Conservation (phyloP, 371 early-diverging fungal genomes). For the Mucor plumbeus region DNA sequence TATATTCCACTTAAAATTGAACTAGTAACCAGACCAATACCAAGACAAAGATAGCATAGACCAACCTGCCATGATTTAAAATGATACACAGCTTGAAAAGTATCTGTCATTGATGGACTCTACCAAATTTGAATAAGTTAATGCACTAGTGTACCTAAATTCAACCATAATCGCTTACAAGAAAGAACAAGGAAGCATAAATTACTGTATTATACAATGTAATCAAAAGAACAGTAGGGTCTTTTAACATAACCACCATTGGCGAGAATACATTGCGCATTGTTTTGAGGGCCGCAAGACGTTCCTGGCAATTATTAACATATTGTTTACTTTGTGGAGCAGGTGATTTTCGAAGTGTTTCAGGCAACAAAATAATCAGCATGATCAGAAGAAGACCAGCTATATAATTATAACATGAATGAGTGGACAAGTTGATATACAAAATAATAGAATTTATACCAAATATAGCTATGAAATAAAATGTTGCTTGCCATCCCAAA, state of each 20-base stretch:
- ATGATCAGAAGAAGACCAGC: slow-evolving; percentile 12
- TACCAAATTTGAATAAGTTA: slow-evolving; percentile 9
- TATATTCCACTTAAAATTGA: slow-evolving; percentile 53
- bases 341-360: slow-evolving; percentile 8
- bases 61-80: slow-evolving; percentile 45
- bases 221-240: slow-evolving; percentile 31
- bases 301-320: neutral
- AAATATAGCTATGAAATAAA: slow-evolving; percentile 64
- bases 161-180: slow-evolving; percentile 16
- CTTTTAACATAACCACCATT: slow-evolving; percentile 23
- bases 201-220: slow-evolving; percentile 35
- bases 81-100: slow-evolving; percentile 36
- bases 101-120: slow-evolving; percentile 47
- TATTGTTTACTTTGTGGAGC: neutral
- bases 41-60: slow-evolving; percentile 49
- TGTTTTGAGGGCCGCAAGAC: neutral
- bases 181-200: slow-evolving; percentile 30
- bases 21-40: slow-evolving; percentile 50
- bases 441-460: neutral
- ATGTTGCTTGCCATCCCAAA: slow-evolving; percentile 67
- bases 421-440: neutral
- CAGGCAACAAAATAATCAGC: slow-evolving; percentile 2
- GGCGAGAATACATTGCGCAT: slow-evolving; percentile 13
- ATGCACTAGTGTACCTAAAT: neutral
- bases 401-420: slow-evolving; percentile 3